These are phyloP conservation scores for Prunus persica DNA, from an alignment of 306 rosid genomes.

Conservation along the genomic window Prunus_persica_NCBIv2 NC_034009.1:47630501-47631000, in stretches of 20 bases:
- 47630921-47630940: neutral
- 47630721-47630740: neutral
- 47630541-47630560: neutral
- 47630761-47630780: neutral
- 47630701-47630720: slow-evolving; percentile 40
- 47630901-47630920: neutral
- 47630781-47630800: neutral
- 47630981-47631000: neutral
- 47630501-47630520: no score
- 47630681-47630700: slow-evolving; percentile 68
- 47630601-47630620: slow-evolving; percentile 88
- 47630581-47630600: slow-evolving; percentile 78
- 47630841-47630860: neutral
- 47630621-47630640: slow-evolving; percentile 80
- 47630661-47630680: slow-evolving; percentile 81
- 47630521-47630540: no score
- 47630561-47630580: slow-evolving; percentile 56
- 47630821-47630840: neutral
- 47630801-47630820: neutral
- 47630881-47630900: neutral
- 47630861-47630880: neutral
- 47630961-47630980: neutral
- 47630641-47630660: slow-evolving; percentile 94
- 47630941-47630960: neutral
- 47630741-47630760: neutral